Evolutionary conservation across 2,329 filamentous ascomycete genomes (phyloP), one percentile per base, ranked within the genome.

Genomic region (Colletotrichum sp.): DNA sequence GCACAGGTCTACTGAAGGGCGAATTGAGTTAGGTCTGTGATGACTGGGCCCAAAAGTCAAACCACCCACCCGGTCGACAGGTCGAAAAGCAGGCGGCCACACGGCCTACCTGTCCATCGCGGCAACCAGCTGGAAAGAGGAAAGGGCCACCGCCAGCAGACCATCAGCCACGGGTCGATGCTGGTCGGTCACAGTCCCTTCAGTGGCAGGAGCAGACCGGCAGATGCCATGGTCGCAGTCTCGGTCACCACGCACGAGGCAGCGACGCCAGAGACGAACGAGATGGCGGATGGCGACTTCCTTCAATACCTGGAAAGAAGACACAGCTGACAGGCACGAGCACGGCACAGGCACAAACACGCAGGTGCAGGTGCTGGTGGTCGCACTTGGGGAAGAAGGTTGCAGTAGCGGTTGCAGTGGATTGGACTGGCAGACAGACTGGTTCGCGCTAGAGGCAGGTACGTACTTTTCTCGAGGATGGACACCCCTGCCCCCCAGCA

Each of bases 401-500:
- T 76, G 74, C 70, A 76, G 74, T 76, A 76, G 72, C 69, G 72
- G 68, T 72, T 44, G 72, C 39, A 60, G 55, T 76, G 73, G 73
- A 52, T 52, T 21, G 44, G 44, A 52, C 44, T 52, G 44, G n/a
- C n/a, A 52, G 44, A 52, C 44, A 52, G 44, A 44, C 24, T 59
- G 64, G 73, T 76, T 72, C 63, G 73, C 64, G 62, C 72, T 66
- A 75, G 34, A 28, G 49, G 18, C 7, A 16, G 30, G 59, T 15
- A 62, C 30, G 44, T 52, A 52, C 44, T 6, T 49, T 16, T 39
- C 7, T 39, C 36, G 36, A 39, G 36, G 36, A 39, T 18, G 5
- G 7, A 49, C 59, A 34, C 30, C 59, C 59, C 59, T 21, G 18
- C 59, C 59, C 36, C 52, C 62, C 13, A 16, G 21, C 52, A 21